These are phyloP conservation scores for Iris pallida DNA, from an alignment of 116 monocot genomes.

Conservation along the genomic window DNA sequence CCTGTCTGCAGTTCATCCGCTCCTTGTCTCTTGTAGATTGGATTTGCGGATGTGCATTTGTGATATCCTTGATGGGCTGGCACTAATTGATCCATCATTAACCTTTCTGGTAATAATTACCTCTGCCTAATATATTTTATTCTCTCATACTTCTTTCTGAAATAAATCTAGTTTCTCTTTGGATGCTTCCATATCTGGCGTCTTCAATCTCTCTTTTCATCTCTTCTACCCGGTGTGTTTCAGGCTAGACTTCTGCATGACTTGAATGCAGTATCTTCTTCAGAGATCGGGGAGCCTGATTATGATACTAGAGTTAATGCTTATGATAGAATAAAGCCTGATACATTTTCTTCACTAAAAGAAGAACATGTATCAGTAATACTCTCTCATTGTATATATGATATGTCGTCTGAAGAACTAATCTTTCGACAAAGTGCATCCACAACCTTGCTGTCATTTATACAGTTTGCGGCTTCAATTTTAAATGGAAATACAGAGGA, in stretches of 20 bases:
- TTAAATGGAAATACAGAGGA: constrained; percentile 21
- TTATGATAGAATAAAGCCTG: constrained; percentile 44
- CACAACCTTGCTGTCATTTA: constrained; percentile 60
- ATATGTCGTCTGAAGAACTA: constrained; percentile 78
- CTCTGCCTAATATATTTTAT: constrained; percentile 1
- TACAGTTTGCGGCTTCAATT: constrained; percentile 52
- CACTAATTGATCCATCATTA: constrained; percentile 49
- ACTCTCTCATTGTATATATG: constrained; percentile 79
- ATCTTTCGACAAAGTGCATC: constrained; percentile 84
- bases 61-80: constrained; percentile 60
- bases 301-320: constrained; percentile 73
- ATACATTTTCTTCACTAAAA: constrained; percentile 43
- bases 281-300: constrained; percentile 73
- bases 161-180: constrained; percentile 1
- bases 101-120: constrained; percentile 44
- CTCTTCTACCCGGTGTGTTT: neutral
- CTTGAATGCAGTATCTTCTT: constrained; percentile 68
- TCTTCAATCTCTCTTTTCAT: neutral
- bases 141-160: neutral
- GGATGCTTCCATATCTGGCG: neutral
- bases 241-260: constrained; percentile 68
- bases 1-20: constrained; percentile 42
- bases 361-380: constrained; percentile 53
- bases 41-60: constrained; percentile 52
- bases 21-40: constrained; percentile 50